phyloP scores from a whole-genome alignment of 2,329 filamentous ascomycete species.

The Aspergillus carbonarius region DNA sequence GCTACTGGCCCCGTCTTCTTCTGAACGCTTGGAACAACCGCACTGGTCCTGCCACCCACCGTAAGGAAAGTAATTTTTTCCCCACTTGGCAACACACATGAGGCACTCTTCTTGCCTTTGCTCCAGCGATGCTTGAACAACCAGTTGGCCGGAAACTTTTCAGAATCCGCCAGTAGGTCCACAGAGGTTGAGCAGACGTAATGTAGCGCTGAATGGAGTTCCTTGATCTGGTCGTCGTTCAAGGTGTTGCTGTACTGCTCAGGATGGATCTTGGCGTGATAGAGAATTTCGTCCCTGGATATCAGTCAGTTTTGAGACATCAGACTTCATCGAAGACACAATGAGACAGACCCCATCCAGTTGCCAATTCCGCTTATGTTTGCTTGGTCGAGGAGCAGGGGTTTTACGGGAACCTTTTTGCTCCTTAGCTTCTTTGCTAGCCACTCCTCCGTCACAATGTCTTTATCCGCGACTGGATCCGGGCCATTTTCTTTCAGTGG shows the following conservation, averaged over 20 bases:
- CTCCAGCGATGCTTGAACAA: constrained; percentile 86
- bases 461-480: constrained; percentile 81
- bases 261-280: constrained; percentile 83
- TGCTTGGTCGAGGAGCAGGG: constrained; percentile 80
- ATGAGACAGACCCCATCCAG: constrained; percentile 71
- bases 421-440: constrained; percentile 67
- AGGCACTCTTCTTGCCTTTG: constrained; percentile 74
- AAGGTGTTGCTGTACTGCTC: constrained; percentile 91
- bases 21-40: constrained; percentile 79
- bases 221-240: constrained; percentile 66
- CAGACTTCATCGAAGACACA: neutral
- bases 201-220: constrained; percentile 69
- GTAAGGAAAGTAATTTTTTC: constrained; percentile 82
- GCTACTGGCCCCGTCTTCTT: constrained; percentile 70
- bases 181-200: constrained; percentile 79
- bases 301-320: constrained; percentile 6
- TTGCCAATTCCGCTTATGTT: constrained; percentile 93
- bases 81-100: constrained; percentile 72
- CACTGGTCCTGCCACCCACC: constrained; percentile 88
- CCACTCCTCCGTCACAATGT: constrained; percentile 74
- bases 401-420: constrained; percentile 85
- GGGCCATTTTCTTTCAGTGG: constrained; percentile 91
- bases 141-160: constrained; percentile 83
- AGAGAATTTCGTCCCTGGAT: constrained; percentile 77
- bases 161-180: constrained; percentile 75